Conservation (phyloP, 805 yeast species). For the Barnettozyma populi region DNA sequence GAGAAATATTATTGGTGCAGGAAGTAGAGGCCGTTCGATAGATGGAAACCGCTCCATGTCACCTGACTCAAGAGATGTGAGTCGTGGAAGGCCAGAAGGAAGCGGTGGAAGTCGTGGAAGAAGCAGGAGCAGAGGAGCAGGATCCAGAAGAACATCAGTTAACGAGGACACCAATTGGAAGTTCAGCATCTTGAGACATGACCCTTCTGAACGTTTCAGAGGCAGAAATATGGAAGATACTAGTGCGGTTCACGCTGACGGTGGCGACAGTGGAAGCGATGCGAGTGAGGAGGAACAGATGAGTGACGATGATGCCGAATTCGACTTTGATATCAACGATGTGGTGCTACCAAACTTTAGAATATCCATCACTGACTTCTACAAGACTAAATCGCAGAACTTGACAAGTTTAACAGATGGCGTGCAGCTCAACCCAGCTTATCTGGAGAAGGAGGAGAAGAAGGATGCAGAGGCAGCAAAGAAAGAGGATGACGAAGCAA, state of each 20-base stretch:
- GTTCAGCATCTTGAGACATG: constrained; percentile 67
- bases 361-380: constrained; percentile 31
- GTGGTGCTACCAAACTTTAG: constrained; percentile 24
- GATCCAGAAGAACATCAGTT: constrained; percentile 2
- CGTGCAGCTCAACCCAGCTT: background rate
- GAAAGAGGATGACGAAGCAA: constrained; percentile 3
- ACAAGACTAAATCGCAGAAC: constrained; percentile 13
- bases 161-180: constrained; percentile 30
- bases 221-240: constrained; percentile 17
- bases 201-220: constrained; percentile 61
- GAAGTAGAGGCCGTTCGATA: constrained; percentile 13
- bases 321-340: constrained; percentile 33
- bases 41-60: constrained; percentile 7
- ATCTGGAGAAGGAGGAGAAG: background rate
- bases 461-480: background rate
- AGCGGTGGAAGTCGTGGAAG: constrained; percentile 18
- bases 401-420: constrained; percentile 8
- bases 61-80: constrained; percentile 7
- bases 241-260: constrained; percentile 17
- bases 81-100: constrained; percentile 15
- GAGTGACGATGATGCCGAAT: constrained; percentile 42
- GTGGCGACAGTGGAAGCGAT: constrained; percentile 21
- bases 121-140: constrained; percentile 18
- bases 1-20: constrained; percentile 7
- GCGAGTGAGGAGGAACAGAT: constrained; percentile 51